phyloP scores from a whole-genome alignment of 2,329 filamentous ascomycete species.

The Beauveria asiatica region DNA sequence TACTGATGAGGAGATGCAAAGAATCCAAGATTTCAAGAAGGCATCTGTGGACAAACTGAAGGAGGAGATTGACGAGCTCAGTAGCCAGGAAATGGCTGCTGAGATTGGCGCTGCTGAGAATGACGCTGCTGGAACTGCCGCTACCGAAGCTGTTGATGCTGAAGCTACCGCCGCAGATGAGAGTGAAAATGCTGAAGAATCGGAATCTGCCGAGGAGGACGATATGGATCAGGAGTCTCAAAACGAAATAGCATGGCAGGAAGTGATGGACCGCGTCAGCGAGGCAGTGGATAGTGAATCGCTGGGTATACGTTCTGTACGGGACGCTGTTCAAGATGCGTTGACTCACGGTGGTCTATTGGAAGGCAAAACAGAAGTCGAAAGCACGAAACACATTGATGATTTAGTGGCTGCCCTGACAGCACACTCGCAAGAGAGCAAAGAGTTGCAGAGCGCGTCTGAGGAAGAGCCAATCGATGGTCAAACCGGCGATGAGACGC shows the following conservation, averaged over 20 bases:
- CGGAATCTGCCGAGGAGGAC: slow-evolving; percentile 14
- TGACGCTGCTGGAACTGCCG: background rate
- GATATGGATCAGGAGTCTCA: slow-evolving; percentile 17
- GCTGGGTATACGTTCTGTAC: slow-evolving; percentile 40
- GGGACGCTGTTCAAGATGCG: slow-evolving; percentile 46
- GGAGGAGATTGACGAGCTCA: slow-evolving; percentile 47
- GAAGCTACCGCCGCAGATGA: slow-evolving; percentile 14
- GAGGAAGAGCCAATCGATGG: slow-evolving; percentile 14
- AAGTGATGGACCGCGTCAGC: slow-evolving; percentile 46
- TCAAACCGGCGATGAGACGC: slow-evolving; percentile 11
- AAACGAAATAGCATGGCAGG: slow-evolving; percentile 40
- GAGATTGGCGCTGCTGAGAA: slow-evolving; percentile 11
- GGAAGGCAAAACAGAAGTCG: slow-evolving; percentile 33
- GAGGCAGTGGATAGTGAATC: slow-evolving; percentile 51
- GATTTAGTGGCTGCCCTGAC: slow-evolving; percentile 42
- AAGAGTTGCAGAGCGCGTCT: slow-evolving; percentile 15
- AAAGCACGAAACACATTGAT: slow-evolving; percentile 41
- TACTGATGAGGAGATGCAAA: slow-evolving; percentile 58
- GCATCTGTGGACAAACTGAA: slow-evolving; percentile 63
- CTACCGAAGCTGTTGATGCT: slow-evolving; percentile 14
- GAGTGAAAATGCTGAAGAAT: slow-evolving; percentile 4
- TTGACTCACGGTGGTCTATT: slow-evolving; percentile 47
- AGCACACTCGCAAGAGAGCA: slow-evolving; percentile 20
- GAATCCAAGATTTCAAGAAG: slow-evolving; percentile 62
- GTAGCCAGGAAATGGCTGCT: slow-evolving; percentile 22